These are phyloP conservation scores for Umbelopsis vinacea DNA, from an alignment of 192 early-diverging fungal genomes.

Conservation along the genomic window DNA sequence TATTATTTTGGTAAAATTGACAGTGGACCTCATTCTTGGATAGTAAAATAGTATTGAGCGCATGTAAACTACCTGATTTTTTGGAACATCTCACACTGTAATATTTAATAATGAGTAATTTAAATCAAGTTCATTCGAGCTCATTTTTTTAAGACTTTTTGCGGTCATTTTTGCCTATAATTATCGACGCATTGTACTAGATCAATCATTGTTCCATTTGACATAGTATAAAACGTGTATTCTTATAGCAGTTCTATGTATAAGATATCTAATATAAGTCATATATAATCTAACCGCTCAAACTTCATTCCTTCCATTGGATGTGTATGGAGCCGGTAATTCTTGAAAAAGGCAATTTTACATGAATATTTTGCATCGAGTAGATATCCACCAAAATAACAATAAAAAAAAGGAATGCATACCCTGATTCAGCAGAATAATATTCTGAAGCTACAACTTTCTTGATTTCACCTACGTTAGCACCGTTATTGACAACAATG, in stretches of 20 bases:
- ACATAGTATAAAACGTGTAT: too few species aligned
- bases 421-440: background rate
- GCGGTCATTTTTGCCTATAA: too few species aligned
- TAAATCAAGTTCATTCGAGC: too few species aligned
- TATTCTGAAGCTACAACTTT: conserved; percentile 7
- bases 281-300: too few species aligned
- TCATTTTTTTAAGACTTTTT: too few species aligned
- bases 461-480: background rate
- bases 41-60: background rate
- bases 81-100: too few species aligned
- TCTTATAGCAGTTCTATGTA: too few species aligned
- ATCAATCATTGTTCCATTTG: too few species aligned
- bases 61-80: too few species aligned
- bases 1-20: background rate
- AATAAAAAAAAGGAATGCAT: background rate
- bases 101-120: too few species aligned
- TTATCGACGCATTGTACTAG: too few species aligned
- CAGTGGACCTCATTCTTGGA: background rate
- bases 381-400: background rate
- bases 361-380: background rate
- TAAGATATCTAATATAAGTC: too few species aligned
- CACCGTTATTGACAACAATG: background rate
- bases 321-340: background rate
- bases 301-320: background rate
- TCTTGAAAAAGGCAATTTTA: background rate